Percentiles rank a stretch among this genome's conserved stretches.
Conservation (phyloP, 1,284 basidiomycete species). For the Chalciporus sp. region DNA sequence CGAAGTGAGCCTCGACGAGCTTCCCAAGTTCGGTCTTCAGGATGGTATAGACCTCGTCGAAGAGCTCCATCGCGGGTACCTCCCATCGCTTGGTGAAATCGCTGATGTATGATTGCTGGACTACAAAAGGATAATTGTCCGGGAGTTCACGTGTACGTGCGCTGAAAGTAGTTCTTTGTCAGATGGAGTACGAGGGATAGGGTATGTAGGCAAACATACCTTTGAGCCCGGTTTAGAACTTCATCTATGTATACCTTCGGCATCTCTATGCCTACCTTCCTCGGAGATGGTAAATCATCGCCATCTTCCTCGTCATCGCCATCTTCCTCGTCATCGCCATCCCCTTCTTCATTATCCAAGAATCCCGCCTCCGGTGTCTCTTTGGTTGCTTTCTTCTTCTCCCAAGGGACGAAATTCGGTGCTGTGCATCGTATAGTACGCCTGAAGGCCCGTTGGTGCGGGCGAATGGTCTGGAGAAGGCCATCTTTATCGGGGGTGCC, state of each 20-base stretch:
- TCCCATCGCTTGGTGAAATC: conserved; percentile 52
- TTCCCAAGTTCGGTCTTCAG: conserved; percentile 43
- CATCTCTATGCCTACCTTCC: conserved; percentile 7
- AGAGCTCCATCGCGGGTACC: conserved; percentile 48
- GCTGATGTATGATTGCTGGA: conserved; percentile 53
- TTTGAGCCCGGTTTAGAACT: conserved; percentile 48
- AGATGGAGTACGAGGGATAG: neutral
- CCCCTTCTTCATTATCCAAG: conserved; percentile 41
- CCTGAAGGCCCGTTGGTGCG: conserved; percentile 50
- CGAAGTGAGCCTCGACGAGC: conserved; percentile 52
- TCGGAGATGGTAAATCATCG: neutral
- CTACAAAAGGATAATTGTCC: conserved; percentile 63
- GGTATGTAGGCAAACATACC: conserved; percentile 39
- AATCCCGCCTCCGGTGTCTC: conserved; percentile 37
- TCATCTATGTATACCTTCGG: conserved; percentile 56
- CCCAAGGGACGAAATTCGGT: conserved; percentile 49
- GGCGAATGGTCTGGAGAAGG: conserved; percentile 55
- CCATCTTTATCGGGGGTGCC: conserved; percentile 54
- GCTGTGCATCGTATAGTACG: conserved; percentile 51
- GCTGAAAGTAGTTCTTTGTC: conserved; percentile 37
- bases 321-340: conserved; percentile 23
- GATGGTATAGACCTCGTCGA: conserved; percentile 44
- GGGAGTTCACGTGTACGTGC: conserved; percentile 71
- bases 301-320: conserved; percentile 26
- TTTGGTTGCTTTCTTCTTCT: neutral